Base-by-base conservation (phyloP, 371 early-diverging fungal genomes). In the Batkoa obscura region DNA sequence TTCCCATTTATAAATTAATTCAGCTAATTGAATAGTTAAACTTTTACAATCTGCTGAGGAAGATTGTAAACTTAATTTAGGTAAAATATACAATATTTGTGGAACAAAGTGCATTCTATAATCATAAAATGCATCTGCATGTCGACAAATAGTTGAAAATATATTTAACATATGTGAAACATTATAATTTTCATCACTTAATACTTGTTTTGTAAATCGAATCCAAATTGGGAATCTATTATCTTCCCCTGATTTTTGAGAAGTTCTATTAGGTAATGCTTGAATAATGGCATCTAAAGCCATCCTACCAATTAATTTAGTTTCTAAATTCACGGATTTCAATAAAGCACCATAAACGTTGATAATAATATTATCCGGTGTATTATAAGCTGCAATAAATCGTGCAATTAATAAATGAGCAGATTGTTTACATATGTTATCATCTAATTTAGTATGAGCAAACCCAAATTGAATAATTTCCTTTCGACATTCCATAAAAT, bases 401-500 rank as follows among this genome's bases (percentile, higher is more conserved):
- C 84, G 75, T 1, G 93, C 82, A 50, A 94, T 76, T 31, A 93
- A 64, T 3, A 92, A 94, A 64, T 92, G 94, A 1, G 97, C 88
- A 0, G 96, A 83, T 58, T 94, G 91, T 59, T 93, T 94, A 64
- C 86, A 81, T 12, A 88, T 90, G 5, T 89, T 74, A 57, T 98
- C 97, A 56, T 96, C 92, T 17, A 84, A 67, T 57, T 88, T 85
- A 43, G 89, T 66, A 58, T 85, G 84, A 48, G 78, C 79, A 94
- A 94, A 98, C 0, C 88, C 94, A 69, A 88, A 91, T 59, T 89
- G 90, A 64, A 94, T 90, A 2, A 96, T 80, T 57, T 91, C 89
- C 65, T 91, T 92, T 33, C 89, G 74, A n/a, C 74, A 66, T 58
- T 90, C 91, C 17, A 74, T 76, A 37, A 93, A 73, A 1, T 82